Percentiles rank a stretch among this genome's conserved stretches.
Evolutionary conservation across 164 flowering plant species (phyloP).

Genomic region (Macadamia tetraphylla): DNA sequence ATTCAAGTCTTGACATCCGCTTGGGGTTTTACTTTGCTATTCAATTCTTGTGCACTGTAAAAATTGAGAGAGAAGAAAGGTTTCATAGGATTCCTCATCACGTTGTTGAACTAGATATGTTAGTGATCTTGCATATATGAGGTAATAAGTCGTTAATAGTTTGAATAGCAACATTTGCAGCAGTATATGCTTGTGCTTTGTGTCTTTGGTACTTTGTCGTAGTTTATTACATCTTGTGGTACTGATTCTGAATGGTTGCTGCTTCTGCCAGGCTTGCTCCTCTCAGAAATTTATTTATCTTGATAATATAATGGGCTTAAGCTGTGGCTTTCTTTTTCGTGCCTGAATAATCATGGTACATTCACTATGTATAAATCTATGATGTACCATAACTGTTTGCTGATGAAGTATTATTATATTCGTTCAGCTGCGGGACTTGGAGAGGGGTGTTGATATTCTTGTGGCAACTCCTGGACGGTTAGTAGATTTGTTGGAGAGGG

Average conservation of each 20-base stretch:
- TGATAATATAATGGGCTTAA: neutral
- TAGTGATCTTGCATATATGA: too few species aligned
- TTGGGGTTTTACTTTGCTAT: too few species aligned
- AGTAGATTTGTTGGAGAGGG: conserved; percentile 57
- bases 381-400: neutral
- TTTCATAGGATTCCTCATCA: too few species aligned
- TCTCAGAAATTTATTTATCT: neutral
- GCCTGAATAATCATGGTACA: too few species aligned
- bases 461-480: conserved; percentile 67
- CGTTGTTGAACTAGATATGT: too few species aligned
- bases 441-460: conserved; percentile 66
- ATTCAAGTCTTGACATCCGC: too few species aligned
- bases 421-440: conserved; percentile 47
- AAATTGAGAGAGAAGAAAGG: too few species aligned
- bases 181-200: neutral
- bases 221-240: neutral
- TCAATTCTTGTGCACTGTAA: too few species aligned
- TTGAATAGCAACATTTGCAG: too few species aligned
- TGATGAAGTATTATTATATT: neutral
- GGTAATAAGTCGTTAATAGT: too few species aligned
- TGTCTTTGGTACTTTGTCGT: neutral
- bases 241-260: neutral
- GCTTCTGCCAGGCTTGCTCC: neutral
- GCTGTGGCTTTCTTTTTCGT: too few species aligned
- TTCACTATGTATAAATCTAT: neutral